Base-by-base conservation (phyloP, 2,329 filamentous ascomycete species). In the Stromatinia cepivora region DNA sequence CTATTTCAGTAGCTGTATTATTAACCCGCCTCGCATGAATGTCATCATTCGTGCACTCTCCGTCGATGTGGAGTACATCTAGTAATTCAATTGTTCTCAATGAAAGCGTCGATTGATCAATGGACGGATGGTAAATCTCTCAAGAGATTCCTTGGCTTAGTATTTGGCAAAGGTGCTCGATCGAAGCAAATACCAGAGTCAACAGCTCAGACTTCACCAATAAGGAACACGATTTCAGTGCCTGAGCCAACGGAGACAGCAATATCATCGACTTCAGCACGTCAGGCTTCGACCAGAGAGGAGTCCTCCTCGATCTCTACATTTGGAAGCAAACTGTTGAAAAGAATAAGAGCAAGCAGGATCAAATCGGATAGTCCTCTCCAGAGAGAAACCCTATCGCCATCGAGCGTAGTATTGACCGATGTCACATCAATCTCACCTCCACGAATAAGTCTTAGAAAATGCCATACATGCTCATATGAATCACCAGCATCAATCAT, bases 381-480 rank as follows among this genome's bases (percentile, higher is more conserved):
- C n/a, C 20, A 20, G 15, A 62, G 42, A 25, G 3, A 20, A 34
- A 20, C n/a, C 7, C n/a, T 39, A n/a, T 48, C 58, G 17, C 42
- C 58, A 13, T 62, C 58, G 6, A 50, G 42, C 3, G 48, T 20
- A 20, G 52, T 48, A 11, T 39, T 66, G 4, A 66, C 52, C 13
- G 53, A 66, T 48, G 28, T 20, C 31, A 48, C 64, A 17, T 48
- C 53, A 8, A 34, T 59, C 13, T 62, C 58, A 34, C 31, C 36
- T 36, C 39, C 22, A 36, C 42, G 3, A n/a, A 28, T 13, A 39
- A 48, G 50, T 31, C 22, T 15, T 3, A 25, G 15, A 15, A 66
- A 59, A 36, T 59, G 64, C 3, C 53, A 13, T 8, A 59, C 64
- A 31, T 66, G 64, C 39, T 66, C 53, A 8, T 59, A 28, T 34